Conservation (phyloP, 1,139 yeast species). For the Geotrichum cucujoidarum region DNA sequence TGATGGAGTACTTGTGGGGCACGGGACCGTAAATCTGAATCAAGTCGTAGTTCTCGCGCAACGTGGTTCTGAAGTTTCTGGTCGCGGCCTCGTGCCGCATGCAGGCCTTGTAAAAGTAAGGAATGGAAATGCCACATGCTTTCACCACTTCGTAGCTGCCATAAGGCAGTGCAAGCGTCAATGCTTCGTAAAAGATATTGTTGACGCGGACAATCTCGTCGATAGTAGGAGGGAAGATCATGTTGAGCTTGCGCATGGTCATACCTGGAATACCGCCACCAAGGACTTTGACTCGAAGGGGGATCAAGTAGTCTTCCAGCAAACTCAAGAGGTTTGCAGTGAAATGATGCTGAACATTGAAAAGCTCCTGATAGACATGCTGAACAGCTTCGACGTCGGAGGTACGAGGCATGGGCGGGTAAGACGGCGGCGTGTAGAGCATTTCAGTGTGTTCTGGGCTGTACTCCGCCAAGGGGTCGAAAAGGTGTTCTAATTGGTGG, state of each 20-base stretch:
- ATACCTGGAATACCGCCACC: constrained; percentile 46
- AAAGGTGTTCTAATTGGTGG: constrained; percentile 77
- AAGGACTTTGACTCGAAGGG: constrained; percentile 66
- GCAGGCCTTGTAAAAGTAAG: constrained; percentile 87
- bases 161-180: constrained; percentile 57
- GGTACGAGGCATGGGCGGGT: constrained; percentile 23
- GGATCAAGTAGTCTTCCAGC: constrained; percentile 72
- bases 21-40: constrained; percentile 22
- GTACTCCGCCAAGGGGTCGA: constrained; percentile 85
- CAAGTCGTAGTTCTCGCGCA: constrained; percentile 33
- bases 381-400: constrained; percentile 32
- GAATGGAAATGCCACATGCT: constrained; percentile 75
- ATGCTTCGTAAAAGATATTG: constrained; percentile 72
- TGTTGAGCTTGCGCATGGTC: constrained; percentile 60
- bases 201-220: constrained; percentile 89
- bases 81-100: constrained; percentile 92
- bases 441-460: constrained; percentile 82
- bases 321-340: constrained; percentile 68
- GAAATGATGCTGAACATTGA: constrained; percentile 65
- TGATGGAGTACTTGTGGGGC: constrained; percentile 42
- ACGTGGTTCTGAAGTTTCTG: constrained; percentile 47
- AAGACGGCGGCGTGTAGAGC: constrained; percentile 52
- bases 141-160: constrained; percentile 72
- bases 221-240: constrained; percentile 86
- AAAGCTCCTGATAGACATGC: constrained; percentile 60